These are phyloP conservation scores for Penicillium soppii DNA, from an alignment of 495 filamentous ascomycete genomes.

Conservation along the genomic window DNA sequence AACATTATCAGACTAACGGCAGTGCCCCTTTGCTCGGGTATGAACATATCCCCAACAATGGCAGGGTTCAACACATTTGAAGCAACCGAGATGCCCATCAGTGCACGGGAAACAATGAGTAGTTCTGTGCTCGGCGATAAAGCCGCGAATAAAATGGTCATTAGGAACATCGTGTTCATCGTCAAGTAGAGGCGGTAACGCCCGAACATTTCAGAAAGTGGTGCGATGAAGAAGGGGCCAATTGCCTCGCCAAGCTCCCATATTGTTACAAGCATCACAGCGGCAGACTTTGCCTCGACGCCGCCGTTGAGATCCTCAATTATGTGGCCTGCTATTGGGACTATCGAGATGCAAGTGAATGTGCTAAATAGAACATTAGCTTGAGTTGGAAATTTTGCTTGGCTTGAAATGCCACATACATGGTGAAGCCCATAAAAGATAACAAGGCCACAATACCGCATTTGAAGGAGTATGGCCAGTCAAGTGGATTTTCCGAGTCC, in stretches of 20 bases:
- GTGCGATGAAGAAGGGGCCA: neutral
- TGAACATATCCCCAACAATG: neutral
- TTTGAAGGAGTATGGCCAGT: neutral
- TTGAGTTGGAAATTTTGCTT: neutral
- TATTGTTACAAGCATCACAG: neutral
- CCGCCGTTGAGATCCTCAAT: neutral
- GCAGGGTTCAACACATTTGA: neutral
- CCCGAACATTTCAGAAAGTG: neutral
- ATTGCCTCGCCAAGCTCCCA: slow-evolving; percentile 1
- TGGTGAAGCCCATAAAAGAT: neutral
- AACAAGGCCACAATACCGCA: neutral
- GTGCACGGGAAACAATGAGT: neutral
- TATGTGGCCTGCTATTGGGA: neutral
- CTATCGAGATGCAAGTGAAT: neutral
- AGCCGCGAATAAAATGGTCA: neutral
- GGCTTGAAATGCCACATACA: neutral
- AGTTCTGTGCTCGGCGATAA: neutral
- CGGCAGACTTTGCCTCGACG: neutral
- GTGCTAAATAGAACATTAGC: neutral
- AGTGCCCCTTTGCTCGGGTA: neutral
- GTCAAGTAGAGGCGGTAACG: neutral
- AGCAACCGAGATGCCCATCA: neutral
- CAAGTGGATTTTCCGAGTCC: neutral
- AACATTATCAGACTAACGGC: neutral
- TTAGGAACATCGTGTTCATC: neutral